A percentile compares a stretch with the other conserved stretches of the same genome.
These are phyloP conservation scores for Colletotrichum musae DNA, from an alignment of 2,329 filamentous ascomycete species.

Conservation along the genomic window DNA sequence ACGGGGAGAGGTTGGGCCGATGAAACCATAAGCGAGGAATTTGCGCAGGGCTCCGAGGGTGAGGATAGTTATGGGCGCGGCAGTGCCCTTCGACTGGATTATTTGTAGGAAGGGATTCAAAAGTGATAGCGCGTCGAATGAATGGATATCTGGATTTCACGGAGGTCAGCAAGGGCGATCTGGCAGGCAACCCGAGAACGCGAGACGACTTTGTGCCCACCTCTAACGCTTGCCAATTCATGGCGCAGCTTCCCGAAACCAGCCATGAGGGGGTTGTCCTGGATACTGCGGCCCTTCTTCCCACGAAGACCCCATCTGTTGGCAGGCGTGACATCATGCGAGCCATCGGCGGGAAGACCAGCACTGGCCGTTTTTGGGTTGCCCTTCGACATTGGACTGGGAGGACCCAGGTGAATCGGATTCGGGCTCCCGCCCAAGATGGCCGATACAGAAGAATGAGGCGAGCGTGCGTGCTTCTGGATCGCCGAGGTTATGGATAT, in stretches of 20 bases:
- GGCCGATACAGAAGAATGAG: constrained; percentile 94
- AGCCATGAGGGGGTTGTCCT: constrained; percentile 96
- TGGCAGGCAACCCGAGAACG: not conserved
- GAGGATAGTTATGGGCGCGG: constrained; percentile 94
- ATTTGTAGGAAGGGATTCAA: constrained; percentile 96
- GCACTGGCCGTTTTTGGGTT: constrained; percentile 58
- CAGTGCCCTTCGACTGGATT: constrained; percentile 95
- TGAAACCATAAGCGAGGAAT: constrained; percentile 95
- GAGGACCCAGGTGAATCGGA: constrained; percentile 66
- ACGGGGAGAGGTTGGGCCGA: constrained; percentile 86
- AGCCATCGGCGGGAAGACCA: constrained; percentile 56
- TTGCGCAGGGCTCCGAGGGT: constrained; percentile 95
- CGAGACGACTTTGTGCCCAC: constrained; percentile 58
- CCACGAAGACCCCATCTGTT: constrained; percentile 95
- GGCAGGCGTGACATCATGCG: constrained; percentile 72
- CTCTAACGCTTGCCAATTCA: constrained; percentile 88
- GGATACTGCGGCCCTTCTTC: constrained; percentile 96
- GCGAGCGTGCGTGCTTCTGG: constrained; percentile 96
- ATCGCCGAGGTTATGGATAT: constrained; percentile 98
- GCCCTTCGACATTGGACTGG: constrained; percentile 57
- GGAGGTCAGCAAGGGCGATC: constrained; percentile 45
- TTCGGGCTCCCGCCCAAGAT: constrained; percentile 86
- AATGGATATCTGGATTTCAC: constrained; percentile 78
- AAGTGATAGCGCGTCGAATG: constrained; percentile 90
- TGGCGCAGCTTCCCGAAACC: constrained; percentile 92